A percentile compares a stretch with the other conserved stretches of the same genome.
Evolutionary conservation across 371 early-diverging fungal species (phyloP).

Genomic region (Homolaphlyctis polyrhiza): DNA sequence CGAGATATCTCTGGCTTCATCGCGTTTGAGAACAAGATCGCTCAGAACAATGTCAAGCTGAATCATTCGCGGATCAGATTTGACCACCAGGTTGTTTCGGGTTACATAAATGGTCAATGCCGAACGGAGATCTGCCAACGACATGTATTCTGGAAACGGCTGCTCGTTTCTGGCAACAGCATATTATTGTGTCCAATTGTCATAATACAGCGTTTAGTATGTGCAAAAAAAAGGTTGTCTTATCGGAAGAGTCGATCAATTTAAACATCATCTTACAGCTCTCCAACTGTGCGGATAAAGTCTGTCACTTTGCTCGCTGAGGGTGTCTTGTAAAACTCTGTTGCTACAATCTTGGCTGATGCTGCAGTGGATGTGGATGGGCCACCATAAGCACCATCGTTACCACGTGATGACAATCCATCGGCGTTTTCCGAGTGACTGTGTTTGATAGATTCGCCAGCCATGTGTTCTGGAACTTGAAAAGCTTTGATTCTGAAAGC

Average conservation of each 20-base stretch:
- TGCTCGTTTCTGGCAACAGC: too few species aligned
- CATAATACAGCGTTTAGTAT: too few species aligned
- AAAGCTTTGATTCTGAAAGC: too few species aligned
- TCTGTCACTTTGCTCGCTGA: not conserved
- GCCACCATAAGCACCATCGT: too few species aligned
- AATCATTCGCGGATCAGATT: slow-evolving; percentile 24
- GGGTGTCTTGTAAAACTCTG: slow-evolving; percentile 22
- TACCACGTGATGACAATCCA: too few species aligned
- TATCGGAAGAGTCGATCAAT: slow-evolving; percentile 55
- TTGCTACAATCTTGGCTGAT: slow-evolving; percentile 4
- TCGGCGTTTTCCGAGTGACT: too few species aligned
- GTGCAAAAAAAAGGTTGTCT: too few species aligned
- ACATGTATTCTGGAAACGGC: not conserved
- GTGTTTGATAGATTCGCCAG: too few species aligned
- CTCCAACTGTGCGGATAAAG: not conserved
- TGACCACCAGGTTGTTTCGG: not conserved
- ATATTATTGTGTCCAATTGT: too few species aligned
- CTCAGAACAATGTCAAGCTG: slow-evolving; percentile 56
- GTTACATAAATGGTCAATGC: not conserved
- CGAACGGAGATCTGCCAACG: not conserved
- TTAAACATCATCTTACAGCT: not conserved
- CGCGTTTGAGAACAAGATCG: slow-evolving; percentile 54
- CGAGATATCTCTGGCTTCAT: slow-evolving; percentile 53
- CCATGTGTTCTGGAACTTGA: too few species aligned
- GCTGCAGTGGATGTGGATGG: not conserved